A percentile compares a stretch with the other conserved stretches of the same genome.
Evolutionary conservation across 495 filamentous ascomycete genomes (phyloP).

Genomic region (Elasticomyces elasticus): DNA sequence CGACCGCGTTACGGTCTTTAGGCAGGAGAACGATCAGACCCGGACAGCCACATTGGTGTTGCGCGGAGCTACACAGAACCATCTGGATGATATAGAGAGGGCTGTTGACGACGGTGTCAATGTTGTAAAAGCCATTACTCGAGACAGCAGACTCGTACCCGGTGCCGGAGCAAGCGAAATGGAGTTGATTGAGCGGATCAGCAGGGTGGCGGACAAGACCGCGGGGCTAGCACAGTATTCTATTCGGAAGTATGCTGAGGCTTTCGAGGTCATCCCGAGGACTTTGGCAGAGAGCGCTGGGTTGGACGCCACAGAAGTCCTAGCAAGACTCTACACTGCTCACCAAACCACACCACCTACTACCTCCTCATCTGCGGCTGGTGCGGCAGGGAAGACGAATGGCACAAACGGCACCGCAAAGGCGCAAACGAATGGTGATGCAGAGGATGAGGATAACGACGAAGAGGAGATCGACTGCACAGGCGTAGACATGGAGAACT

Average conservation of each 20-base stretch:
- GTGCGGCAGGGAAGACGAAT: neutral
- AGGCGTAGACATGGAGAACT: conserved; percentile 87
- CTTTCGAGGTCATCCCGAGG: conserved; percentile 92
- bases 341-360: conserved; percentile 48
- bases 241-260: conserved; percentile 94
- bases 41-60: conserved; percentile 92
- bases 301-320: conserved; percentile 88
- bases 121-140: conserved; percentile 95
- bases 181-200: conserved; percentile 86
- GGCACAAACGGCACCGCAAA: conserved; percentile 1
- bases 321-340: conserved; percentile 83
- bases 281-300: conserved; percentile 91
- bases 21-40: conserved; percentile 87
- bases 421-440: neutral
- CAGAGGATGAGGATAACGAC: conserved; percentile 18
- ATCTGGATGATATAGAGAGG: conserved; percentile 93
- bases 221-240: conserved; percentile 87
- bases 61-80: conserved; percentile 92
- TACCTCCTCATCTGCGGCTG: neutral
- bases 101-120: conserved; percentile 98
- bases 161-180: conserved; percentile 95
- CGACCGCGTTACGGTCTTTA: conserved; percentile 96
- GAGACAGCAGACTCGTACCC: conserved; percentile 80
- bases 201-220: conserved; percentile 78
- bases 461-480: conserved; percentile 70